These are phyloP conservation scores for Knufia fluminis DNA, from an alignment of 2,329 filamentous ascomycete genomes.

Conservation along the genomic window DNA sequence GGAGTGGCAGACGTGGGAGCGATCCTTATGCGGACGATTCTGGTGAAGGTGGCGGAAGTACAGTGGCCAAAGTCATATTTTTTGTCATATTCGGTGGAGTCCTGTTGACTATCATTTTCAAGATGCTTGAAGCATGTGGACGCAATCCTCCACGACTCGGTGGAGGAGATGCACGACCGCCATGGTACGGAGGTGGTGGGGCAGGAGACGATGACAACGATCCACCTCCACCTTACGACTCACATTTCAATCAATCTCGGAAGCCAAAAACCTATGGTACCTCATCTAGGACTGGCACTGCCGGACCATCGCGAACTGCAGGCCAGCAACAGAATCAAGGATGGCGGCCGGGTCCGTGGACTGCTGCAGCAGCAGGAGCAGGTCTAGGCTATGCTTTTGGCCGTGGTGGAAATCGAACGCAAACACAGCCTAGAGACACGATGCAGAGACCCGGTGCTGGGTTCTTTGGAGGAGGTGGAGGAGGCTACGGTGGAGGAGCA, in stretches of 20 bases:
- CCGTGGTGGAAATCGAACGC: slow-evolving; percentile 13
- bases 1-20: slow-evolving; percentile 45
- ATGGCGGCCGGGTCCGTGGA: slow-evolving; percentile 42
- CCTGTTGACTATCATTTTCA: slow-evolving; percentile 24
- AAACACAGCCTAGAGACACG: slow-evolving; percentile 11
- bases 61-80: slow-evolving; percentile 27
- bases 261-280: slow-evolving; percentile 25
- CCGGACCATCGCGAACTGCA: slow-evolving; percentile 1
- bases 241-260: slow-evolving; percentile 33
- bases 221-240: slow-evolving; percentile 34
- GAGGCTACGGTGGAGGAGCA: slow-evolving; percentile 25
- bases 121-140: slow-evolving; percentile 24
- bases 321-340: slow-evolving; percentile 20
- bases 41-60: slow-evolving; percentile 3
- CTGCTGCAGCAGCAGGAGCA: slow-evolving; percentile 34
- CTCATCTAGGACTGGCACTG: slow-evolving; percentile 17
- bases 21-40: slow-evolving; percentile 23
- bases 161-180: slow-evolving; percentile 25
- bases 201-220: slow-evolving; percentile 28
- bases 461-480: slow-evolving; percentile 20
- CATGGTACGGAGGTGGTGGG: slow-evolving; percentile 22
- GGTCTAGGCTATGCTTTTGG: slow-evolving; percentile 33
- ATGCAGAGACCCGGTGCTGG: slow-evolving; percentile 10
- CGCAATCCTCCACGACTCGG: slow-evolving; percentile 17
- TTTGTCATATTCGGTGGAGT: slow-evolving; percentile 27